phyloP scores from a whole-genome alignment of 2,329 filamentous ascomycete species.

The Cladophialophora immunda region DNA sequence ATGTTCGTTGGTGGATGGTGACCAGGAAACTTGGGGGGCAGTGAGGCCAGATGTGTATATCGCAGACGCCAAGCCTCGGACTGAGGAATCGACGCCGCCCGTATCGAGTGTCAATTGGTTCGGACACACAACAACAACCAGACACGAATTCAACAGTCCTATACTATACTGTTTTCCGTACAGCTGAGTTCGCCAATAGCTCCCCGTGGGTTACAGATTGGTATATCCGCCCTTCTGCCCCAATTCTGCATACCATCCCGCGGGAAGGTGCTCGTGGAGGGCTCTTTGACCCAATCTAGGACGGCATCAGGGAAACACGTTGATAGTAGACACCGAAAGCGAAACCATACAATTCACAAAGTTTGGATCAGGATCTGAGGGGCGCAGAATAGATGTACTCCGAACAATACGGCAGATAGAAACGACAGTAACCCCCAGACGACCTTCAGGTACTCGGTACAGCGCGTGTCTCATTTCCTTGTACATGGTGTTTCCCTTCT shows the following conservation, averaged over 20 bases:
- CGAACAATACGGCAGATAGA: not conserved
- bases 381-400: not conserved
- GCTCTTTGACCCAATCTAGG: no score
- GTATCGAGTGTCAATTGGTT: no score
- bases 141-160: no score
- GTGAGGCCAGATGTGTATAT: conserved; percentile 16
- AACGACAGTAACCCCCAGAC: not conserved
- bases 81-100: no score
- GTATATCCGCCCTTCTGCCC: no score
- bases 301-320: not conserved
- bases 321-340: not conserved
- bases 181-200: no score
- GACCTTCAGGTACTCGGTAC: not conserved
- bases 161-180: no score
- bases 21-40: not conserved
- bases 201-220: no score
- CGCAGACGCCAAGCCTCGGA: conserved; percentile 12
- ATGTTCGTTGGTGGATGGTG: conserved; percentile 12
- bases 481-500: not conserved
- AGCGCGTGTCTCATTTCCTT: not conserved
- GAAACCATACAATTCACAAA: not conserved
- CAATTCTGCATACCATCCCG: no score
- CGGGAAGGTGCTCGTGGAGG: no score
- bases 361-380: not conserved
- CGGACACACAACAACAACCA: no score